Conservation (phyloP, 108 stramenopile genomes). For the Poteriospumella lacustris region DNA sequence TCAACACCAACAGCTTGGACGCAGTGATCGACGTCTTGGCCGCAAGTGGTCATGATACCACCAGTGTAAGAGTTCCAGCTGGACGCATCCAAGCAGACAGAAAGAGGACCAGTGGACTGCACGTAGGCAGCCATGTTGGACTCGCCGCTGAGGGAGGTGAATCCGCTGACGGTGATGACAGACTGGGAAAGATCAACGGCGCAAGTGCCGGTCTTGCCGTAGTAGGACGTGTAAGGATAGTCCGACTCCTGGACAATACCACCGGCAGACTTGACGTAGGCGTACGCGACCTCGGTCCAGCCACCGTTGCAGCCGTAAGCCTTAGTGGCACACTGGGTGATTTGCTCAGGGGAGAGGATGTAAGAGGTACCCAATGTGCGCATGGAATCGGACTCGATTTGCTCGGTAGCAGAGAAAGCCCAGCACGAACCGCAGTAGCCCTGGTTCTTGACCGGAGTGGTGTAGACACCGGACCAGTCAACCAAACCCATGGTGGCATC, state of each 20-base stretch:
- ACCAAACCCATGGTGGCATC: not conserved
- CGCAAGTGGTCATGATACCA: conserved; percentile 26
- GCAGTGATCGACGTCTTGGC: not conserved
- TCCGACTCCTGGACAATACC: not conserved
- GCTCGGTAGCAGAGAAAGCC: conserved; percentile 17
- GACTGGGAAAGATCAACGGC: not conserved
- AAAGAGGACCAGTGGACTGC: conserved; percentile 21
- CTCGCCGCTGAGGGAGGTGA: not conserved
- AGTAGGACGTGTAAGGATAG: conserved; percentile 23
- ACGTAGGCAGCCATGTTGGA: conserved; percentile 1
- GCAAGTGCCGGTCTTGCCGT: not conserved
- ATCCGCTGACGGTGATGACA: not conserved
- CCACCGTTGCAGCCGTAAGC: conserved; percentile 20
- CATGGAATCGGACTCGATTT: conserved; percentile 13
- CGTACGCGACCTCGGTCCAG: conserved; percentile 9
- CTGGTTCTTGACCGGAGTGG: conserved; percentile 10
- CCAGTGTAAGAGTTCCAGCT: conserved; percentile 36
- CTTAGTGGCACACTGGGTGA: conserved; percentile 6
- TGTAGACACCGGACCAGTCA: not conserved
- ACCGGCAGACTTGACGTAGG: conserved; percentile 16
- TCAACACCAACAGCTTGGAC: conserved; percentile 19
- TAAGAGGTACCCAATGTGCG: conserved; percentile 3
- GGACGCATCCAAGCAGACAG: conserved; percentile 36
- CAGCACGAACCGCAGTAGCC: not conserved
- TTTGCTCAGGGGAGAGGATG: conserved; percentile 22